phyloP scores from a whole-genome alignment of 371 early-diverging fungal genomes.

The Haplosporangium sp. region DNA sequence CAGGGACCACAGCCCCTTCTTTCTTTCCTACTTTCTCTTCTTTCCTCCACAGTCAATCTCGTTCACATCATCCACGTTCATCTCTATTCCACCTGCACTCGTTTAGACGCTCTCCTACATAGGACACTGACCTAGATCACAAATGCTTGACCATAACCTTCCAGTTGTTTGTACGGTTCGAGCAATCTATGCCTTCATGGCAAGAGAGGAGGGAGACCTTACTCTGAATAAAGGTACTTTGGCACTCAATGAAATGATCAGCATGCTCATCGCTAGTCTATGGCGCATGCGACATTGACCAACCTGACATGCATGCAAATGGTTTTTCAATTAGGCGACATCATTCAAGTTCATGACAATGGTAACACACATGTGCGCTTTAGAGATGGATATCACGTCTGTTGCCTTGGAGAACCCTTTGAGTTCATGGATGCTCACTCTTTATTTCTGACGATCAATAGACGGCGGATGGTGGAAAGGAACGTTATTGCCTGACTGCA shows the following conservation, averaged over 20 bases:
- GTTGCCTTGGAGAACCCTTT: not conserved
- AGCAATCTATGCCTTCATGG: slow-evolving; percentile 40
- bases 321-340: slow-evolving; percentile 27
- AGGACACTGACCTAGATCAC: not conserved
- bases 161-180: slow-evolving; percentile 44
- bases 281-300: too few relatives aligned
- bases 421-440: not conserved
- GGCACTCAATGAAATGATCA: not conserved
- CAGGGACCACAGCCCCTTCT: too few relatives aligned
- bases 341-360: slow-evolving; percentile 49
- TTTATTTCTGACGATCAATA: not conserved
- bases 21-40: not conserved
- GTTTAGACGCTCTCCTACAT: not conserved
- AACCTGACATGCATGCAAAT: not conserved
- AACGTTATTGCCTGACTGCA: slow-evolving; percentile 15
- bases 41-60: not conserved
- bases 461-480: slow-evolving; percentile 56
- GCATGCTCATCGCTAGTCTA: too few relatives aligned
- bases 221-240: slow-evolving; percentile 41
- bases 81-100: not conserved
- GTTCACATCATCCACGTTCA: not conserved
- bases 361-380: slow-evolving; percentile 25
- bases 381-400: not conserved
- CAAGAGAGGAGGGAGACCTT: slow-evolving; percentile 42
- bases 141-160: slow-evolving; percentile 14